phyloP scores from a whole-genome alignment of 768 basidiomycete species.

The Rubroboletus pulcherrimus region DNA sequence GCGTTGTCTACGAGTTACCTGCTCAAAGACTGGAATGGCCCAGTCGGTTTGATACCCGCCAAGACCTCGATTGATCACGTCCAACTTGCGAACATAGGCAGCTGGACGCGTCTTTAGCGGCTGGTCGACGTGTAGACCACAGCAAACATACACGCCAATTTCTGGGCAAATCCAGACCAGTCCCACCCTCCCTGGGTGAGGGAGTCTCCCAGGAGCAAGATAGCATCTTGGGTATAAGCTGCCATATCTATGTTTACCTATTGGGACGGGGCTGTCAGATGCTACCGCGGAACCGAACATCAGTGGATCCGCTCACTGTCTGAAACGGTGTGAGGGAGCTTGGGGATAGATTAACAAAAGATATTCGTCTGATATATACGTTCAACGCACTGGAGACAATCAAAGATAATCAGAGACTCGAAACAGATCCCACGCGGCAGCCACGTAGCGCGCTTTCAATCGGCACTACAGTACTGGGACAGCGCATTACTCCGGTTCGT shows the following conservation, averaged over 20 bases:
- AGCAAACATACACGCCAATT: conserved; percentile 42
- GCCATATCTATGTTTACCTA: conserved; percentile 38
- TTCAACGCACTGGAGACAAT: neutral
- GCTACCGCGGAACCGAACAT: too few species aligned
- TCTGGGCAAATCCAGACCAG: conserved; percentile 59
- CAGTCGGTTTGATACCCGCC: conserved; percentile 86
- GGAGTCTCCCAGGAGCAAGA: conserved; percentile 81
- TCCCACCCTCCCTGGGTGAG: conserved; percentile 71
- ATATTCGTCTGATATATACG: neutral
- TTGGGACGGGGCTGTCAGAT: neutral
- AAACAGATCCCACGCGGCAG: neutral
- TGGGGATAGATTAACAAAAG: neutral
- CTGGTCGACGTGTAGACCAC: neutral
- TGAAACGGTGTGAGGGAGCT: neutral
- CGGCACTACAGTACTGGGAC: neutral
- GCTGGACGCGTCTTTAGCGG: conserved; percentile 38
- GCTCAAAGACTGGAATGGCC: conserved; percentile 75
- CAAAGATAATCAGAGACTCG: conserved; percentile 7
- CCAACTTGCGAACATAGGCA: conserved; percentile 73
- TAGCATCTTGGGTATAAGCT: conserved; percentile 51
- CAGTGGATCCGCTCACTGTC: neutral
- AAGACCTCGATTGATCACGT: conserved; percentile 83
- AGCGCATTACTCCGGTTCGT: neutral
- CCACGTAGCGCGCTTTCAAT: neutral
- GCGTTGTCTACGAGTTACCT: conserved; percentile 38